Conservation (phyloP, 2,329 filamentous ascomycete genomes). For the Dactylellina leptospora region DNA sequence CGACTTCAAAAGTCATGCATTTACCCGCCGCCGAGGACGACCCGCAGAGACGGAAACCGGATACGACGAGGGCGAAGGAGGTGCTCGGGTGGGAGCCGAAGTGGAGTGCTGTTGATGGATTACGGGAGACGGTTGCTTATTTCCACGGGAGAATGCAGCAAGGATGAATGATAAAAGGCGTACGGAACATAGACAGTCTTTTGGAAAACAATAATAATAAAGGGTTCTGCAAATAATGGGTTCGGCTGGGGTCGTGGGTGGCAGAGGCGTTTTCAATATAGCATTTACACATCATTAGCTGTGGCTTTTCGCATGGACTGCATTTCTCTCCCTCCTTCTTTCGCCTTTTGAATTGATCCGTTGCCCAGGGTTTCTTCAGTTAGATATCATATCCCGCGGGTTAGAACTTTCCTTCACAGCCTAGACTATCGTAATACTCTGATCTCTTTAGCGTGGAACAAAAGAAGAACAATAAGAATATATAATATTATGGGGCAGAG, state of each 20-base stretch:
- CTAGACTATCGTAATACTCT: no score
- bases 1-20: constrained; percentile 51
- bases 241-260: no score
- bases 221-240: no score
- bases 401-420: no score
- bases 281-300: not conserved
- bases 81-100: constrained; percentile 57
- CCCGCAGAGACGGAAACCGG: constrained; percentile 56
- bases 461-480: constrained; percentile 3
- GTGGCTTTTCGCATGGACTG: no score
- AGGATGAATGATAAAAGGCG: not conserved
- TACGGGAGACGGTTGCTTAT: constrained; percentile 57
- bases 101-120: constrained; percentile 55
- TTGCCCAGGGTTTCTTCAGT: no score
- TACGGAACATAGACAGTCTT: no score
- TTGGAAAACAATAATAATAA: no score
- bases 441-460: not conserved
- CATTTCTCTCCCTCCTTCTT: not conserved
- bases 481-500: constrained; percentile 16
- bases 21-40: constrained; percentile 56
- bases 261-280: not conserved
- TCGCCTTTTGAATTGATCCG: no score
- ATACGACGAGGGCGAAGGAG: constrained; percentile 57
- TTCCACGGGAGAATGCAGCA: constrained; percentile 40
- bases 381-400: no score